phyloP scores from a whole-genome alignment of 176 grass and related monocot genomes.

The Alloteropsis semialata region DNA sequence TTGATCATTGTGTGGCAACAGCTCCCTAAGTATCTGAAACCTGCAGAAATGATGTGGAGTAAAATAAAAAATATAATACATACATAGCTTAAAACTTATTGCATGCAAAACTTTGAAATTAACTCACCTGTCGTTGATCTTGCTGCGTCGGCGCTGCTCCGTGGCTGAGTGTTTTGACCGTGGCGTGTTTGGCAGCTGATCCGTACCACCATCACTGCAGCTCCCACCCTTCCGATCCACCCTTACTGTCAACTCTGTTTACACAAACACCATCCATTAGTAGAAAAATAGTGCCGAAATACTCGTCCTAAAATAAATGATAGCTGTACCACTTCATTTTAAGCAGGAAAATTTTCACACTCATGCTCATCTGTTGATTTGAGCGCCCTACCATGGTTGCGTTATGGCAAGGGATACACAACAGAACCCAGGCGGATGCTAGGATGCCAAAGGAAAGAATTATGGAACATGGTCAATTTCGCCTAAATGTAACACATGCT shows the following conservation, averaged over 20 bases:
- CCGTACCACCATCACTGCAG: constrained; percentile 63
- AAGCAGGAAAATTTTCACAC: neutral
- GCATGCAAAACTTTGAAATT: neutral
- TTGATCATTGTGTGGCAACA: constrained; percentile 95
- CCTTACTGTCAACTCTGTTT: constrained; percentile 44
- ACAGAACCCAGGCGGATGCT: neutral
- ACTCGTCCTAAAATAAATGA: neutral
- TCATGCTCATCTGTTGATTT: constrained; percentile 10
- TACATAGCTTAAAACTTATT: neutral
- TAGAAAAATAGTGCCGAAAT: neutral
- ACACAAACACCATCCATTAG: constrained; percentile 24
- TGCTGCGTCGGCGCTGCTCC: constrained; percentile 92
- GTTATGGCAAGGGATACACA: neutral
- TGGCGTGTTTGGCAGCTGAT: constrained; percentile 78
- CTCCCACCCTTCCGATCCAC: constrained; percentile 67
- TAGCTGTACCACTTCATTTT: neutral
- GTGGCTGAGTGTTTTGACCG: constrained; percentile 95
- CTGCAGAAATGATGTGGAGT: constrained; percentile 45
- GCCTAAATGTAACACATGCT: neutral
- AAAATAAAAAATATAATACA: neutral
- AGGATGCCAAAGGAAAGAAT: constrained; percentile 24
- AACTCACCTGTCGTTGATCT: constrained; percentile 94
- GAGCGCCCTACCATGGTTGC: neutral
- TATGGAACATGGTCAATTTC: neutral
- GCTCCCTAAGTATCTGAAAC: constrained; percentile 98